Evolutionary conservation across 2,329 filamentous ascomycete genomes (phyloP).

Genomic region (Alternaria arbusti): DNA sequence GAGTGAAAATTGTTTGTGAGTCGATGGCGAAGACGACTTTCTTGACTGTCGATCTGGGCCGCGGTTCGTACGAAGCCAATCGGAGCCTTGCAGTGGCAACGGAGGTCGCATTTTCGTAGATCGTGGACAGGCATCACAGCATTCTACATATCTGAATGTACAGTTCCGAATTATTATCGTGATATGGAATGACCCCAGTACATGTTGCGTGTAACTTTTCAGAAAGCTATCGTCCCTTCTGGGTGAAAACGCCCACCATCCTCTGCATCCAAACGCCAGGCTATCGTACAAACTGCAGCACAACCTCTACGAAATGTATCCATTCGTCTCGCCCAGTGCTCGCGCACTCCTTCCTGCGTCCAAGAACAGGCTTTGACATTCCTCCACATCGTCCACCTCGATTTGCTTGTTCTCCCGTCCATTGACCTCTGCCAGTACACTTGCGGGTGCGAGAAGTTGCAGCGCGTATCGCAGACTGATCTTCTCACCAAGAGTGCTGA

Average conservation of each 20-base stretch:
- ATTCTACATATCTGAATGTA: not conserved
- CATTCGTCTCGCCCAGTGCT: conserved; percentile 32
- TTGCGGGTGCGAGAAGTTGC: conserved; percentile 87
- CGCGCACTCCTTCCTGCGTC: conserved; percentile 57
- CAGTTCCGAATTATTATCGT: conserved; percentile 1
- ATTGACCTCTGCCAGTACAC: conserved; percentile 82
- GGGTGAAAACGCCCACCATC: conserved; percentile 11
- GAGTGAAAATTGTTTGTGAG: conserved; percentile 5
- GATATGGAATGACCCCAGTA: conserved; percentile 7
- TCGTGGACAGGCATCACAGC: not conserved
- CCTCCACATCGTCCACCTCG: conserved; percentile 62
- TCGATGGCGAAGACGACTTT: conserved; percentile 1
- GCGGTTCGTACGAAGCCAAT: conserved; percentile 25
- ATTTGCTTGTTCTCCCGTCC: conserved; percentile 56
- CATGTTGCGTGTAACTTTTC: conserved; percentile 14
- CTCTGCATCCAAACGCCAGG: conserved; percentile 18
- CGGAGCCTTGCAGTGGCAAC: conserved; percentile 28
- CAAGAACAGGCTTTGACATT: conserved; percentile 56
- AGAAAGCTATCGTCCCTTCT: conserved; percentile 2
- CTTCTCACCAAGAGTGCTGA: conserved; percentile 83
- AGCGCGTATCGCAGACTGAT: conserved; percentile 93
- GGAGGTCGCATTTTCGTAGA: conserved; percentile 10
- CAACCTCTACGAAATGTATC: conserved; percentile 41
- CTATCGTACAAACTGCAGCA: conserved; percentile 17
- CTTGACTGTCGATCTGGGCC: conserved; percentile 11